Evolutionary conservation across 805 yeast species (phyloP).

Genomic region (Candida michaelii): DNA sequence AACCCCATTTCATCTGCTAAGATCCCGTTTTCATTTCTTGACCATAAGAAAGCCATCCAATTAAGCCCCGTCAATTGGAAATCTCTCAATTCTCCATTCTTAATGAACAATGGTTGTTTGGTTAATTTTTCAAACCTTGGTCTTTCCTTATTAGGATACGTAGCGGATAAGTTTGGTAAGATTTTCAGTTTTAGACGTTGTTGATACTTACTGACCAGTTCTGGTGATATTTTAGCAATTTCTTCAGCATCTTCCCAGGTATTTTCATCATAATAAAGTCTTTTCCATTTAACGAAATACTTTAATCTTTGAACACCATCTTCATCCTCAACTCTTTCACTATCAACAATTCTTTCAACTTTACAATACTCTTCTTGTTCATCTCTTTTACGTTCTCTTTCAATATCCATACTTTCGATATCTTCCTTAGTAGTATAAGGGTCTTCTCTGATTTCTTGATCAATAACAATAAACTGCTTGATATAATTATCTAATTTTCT

Average conservation of each 20-base stretch:
- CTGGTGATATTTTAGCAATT: constrained; percentile 81
- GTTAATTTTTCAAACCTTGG: constrained; percentile 88
- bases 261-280: constrained; percentile 90
- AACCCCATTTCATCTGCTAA: constrained; percentile 99
- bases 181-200: constrained; percentile 79
- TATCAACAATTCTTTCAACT: constrained; percentile 87
- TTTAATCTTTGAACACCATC: constrained; percentile 67
- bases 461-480: constrained; percentile 69
- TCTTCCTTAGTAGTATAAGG: constrained; percentile 87
- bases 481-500: constrained; percentile 90
- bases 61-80: constrained; percentile 97
- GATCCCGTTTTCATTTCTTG: constrained; percentile 95
- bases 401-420: constrained; percentile 89
- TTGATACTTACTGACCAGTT: constrained; percentile 80
- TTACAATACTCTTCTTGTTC: constrained; percentile 79
- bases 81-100: constrained; percentile 90
- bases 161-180: constrained; percentile 76
- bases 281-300: constrained; percentile 90
- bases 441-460: constrained; percentile 74
- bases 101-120: constrained; percentile 84
- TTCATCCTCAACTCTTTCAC: constrained; percentile 68
- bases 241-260: constrained; percentile 95
- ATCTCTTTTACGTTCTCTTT: constrained; percentile 79
- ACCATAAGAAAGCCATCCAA: constrained; percentile 99
- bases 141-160: constrained; percentile 65